Percentiles rank a stretch among this genome's conserved stretches.
Evolutionary conservation across 164 flowering plant genomes (phyloP).

Genomic region (Sextonia rubra): DNA sequence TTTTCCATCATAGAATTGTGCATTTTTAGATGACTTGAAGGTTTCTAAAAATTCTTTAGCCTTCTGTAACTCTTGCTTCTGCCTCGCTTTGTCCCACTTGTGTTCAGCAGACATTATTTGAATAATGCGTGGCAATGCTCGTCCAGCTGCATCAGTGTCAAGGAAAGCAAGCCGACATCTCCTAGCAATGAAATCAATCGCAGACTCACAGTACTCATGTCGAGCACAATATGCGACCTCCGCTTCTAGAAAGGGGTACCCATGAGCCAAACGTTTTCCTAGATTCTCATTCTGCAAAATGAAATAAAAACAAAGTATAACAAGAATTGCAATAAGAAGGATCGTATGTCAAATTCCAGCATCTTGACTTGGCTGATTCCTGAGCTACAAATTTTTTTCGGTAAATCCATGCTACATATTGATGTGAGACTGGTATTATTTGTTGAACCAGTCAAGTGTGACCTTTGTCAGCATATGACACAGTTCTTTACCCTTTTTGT

Average conservation of each 20-base stretch:
- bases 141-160: slow-evolving; percentile 87
- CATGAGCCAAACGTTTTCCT: slow-evolving; percentile 96
- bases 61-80: slow-evolving; percentile 54
- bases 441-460: too few species aligned
- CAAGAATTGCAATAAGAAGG: background rate
- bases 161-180: slow-evolving; percentile 91
- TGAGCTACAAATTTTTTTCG: too few species aligned
- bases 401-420: too few species aligned
- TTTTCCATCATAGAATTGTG: slow-evolving; percentile 91
- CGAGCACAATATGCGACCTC: slow-evolving; percentile 98
- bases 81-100: slow-evolving; percentile 77
- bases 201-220: slow-evolving; percentile 93
- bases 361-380: background rate
- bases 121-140: slow-evolving; percentile 78
- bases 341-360: background rate
- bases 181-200: slow-evolving; percentile 89
- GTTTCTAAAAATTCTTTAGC: slow-evolving; percentile 68
- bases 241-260: slow-evolving; percentile 90
- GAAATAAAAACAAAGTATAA: background rate
- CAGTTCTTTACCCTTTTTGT: too few species aligned
- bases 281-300: slow-evolving; percentile 65
- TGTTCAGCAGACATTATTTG: slow-evolving; percentile 76
- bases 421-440: too few species aligned
- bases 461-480: too few species aligned
- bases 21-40: slow-evolving; percentile 89